Base-by-base conservation (phyloP, 2,329 filamentous ascomycete genomes). In the Fragosphaeria purpurea region DNA sequence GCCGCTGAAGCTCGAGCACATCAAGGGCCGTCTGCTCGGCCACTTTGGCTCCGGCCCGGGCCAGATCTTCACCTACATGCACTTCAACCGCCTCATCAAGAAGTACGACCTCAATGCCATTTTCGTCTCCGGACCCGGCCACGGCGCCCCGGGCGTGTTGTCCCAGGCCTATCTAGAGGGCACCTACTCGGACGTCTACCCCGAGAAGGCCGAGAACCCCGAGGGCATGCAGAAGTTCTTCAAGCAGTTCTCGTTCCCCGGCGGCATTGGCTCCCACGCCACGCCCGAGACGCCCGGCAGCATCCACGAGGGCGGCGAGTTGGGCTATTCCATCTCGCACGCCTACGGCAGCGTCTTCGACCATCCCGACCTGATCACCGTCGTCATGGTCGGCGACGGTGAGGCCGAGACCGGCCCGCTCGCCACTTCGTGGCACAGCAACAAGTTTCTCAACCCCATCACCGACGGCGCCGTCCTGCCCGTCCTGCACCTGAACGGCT, bases 1-100 rank as follows among this genome's bases (percentile, higher is more conserved):
- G 58, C 82, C 83, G 1, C 73, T 88, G 56, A 79, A 79, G 58
- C 69, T 77, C 35, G 79, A 86, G 49, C 82, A 89, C 61, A 72
- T 89, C 68, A 90, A 90, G 68, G 73, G 77, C 53, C 79, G 86
- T 56, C 71, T 89, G 7, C 72, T 90, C 2, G 86, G 86, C 40
- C 86, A 90, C 63, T 90, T 86, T 74, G 86, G 86, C 49, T 87
- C 83, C 3, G 85, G 86, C 46, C 82, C 86, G n/a, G 86, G 85
- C 11, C 86, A 89, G 65, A 82, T 84, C 52, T 89, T 90, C 67
- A 86, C 84, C 37, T 89, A 82, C 65, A 86, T 88, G 70, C 85
- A 89, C 68, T 85, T 88, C 74, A 89, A 89, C 66, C 82, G 85
- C 37, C 70, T 89, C 53, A 88, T 89, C 72, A 88, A 85, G 66